A percentile compares a stretch with the other conserved stretches of the same genome.
Conservation (phyloP, 2,329 filamentous ascomycete genomes). For the Colletotrichum sp. region DNA sequence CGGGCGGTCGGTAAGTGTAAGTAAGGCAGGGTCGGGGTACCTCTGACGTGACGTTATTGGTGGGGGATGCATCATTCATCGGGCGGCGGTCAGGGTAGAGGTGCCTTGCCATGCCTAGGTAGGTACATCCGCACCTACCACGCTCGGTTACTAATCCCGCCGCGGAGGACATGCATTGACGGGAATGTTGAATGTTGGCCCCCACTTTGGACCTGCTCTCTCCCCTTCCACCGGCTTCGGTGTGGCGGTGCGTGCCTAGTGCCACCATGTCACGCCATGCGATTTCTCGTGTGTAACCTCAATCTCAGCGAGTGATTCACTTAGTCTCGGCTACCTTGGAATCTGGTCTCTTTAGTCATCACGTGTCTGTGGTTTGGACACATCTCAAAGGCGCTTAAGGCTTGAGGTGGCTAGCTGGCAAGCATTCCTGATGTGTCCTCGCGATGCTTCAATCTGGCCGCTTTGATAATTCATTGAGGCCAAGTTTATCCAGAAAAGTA, state of each 20-base stretch:
- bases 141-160: slow-evolving; percentile 2
- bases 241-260: slow-evolving; percentile 10
- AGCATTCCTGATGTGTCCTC: background rate
- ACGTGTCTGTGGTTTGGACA: background rate
- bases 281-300: background rate
- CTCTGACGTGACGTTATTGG: slow-evolving; percentile 6
- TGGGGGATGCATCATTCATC: background rate
- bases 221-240: slow-evolving; percentile 14
- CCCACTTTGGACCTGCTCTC: background rate
- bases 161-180: background rate
- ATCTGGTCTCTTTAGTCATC: background rate
- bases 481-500: background rate
- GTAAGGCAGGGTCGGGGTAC: background rate
- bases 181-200: background rate
- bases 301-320: background rate
- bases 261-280: background rate
- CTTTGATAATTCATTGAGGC: background rate
- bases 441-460: background rate
- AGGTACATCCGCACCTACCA: background rate
- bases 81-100: background rate
- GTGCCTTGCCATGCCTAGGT: background rate
- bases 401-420: background rate
- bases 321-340: background rate
- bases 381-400: background rate
- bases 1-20: background rate